Base-by-base conservation (phyloP, 1,139 yeast genomes). In the Nadsonia starkeyi-henricii region DNA sequence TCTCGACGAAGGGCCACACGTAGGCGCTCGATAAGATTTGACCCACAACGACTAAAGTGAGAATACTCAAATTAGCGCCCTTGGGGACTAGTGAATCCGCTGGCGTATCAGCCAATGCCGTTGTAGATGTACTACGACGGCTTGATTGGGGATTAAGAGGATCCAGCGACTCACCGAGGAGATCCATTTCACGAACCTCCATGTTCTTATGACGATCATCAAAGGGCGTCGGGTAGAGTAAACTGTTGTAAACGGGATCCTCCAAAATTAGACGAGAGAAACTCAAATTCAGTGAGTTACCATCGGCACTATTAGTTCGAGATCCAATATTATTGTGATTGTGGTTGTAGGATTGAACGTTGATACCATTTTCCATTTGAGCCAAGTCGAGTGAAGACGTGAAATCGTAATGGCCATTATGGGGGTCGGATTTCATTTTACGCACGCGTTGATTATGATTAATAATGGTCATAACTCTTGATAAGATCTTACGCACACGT, bases 1-100 rank as follows among this genome's bases (percentile, higher is more conserved):
- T 62, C 39, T 57, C 53, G 7, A 62, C 61, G 51, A 58, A 58
- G 23, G 64, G 64, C 64, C 64, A 61, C 13, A 61, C 54, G 47
- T 58, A 59, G n/a, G 56, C 55, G 46, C 54, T 54, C 43, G 57
- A 54, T 41, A 59, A 53, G 45, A 58, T 56, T 45, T 54, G 57
- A 46, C 58, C 53, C 21, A 58, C 61, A 39, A 56, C 57, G 20
- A 53, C 55, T 43, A 60, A 52, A 12, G 60, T 53, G 37, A 57
- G 45, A 15, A 58, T 51, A 46, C 60, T 54, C 28, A 55, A 52
- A 41, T 51, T 30, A 5, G 28, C 37, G 41, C 28, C 19, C 45
- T 21, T 30, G 36, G 18, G 12, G 5, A 9, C 9, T 9, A 23
- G 28, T 5, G 9, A 9, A 23, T 23, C 28, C 5, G 8, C 28